Base-by-base conservation (phyloP, 2,329 filamentous ascomycete species). In the Colletotrichum sp. region DNA sequence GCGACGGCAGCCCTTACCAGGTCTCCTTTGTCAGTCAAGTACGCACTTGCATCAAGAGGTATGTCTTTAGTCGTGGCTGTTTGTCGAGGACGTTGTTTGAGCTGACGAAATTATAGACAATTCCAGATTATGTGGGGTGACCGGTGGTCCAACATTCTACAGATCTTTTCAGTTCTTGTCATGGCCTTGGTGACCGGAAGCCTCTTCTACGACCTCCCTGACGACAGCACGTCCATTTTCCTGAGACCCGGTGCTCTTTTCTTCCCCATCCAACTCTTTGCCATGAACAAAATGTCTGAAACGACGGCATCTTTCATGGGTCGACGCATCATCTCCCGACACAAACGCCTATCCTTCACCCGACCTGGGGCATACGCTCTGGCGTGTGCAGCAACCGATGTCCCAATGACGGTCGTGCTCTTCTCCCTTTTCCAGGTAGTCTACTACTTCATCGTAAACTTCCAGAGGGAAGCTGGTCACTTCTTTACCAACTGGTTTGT, bases 401-500 rank as follows among this genome's bases (percentile, higher is more conserved):
- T 92, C 5, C 90, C 91, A 0, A 83, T 90, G 77, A 91, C 92
- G 76, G 87, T 92, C 59, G 68, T 84, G 4, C 84, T 85, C 1
- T 84, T 87, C 0, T 79, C 84, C 0, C 77, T 83, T 6, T 92
- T 91, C 83, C 89, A 91, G 75, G 69, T 90, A 6, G 84, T 89
- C 18, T 79, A 91, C 5, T 92, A 92, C 80, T 92, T 92, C 77
- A 79, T 92, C 78, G 80, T 87, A 2, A 85, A 84, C 2, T 82
- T 91, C 3, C 81, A 85, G 3, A 87, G 92, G 34, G 88, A 90
- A 61, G 85, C 93, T 0, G 90, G 88, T 0, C 85, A 90, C 1
- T 97, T 96, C 85, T 97, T 97, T 83, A 87, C 94, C 75, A 96
- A 93, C 85, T 88, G 93, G 75, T 84, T 97, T 24, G 88, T 95